Conservation (phyloP, 306 rosid genomes). For the Delonix regia region DNA sequence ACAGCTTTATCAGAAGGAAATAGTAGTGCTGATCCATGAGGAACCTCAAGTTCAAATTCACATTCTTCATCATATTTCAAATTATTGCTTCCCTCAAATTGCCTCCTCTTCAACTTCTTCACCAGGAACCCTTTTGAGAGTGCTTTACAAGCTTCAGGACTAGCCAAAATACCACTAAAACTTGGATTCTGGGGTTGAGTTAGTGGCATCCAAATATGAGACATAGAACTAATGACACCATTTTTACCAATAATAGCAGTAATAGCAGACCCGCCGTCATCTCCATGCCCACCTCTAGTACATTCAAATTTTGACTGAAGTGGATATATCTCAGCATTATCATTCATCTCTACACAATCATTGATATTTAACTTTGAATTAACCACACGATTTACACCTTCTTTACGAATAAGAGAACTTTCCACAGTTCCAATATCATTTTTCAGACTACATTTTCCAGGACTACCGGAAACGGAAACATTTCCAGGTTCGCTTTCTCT, state of each 20-base stretch:
- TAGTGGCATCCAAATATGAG: constrained; percentile 61
- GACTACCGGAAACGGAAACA: constrained; percentile 25
- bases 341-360: background rate
- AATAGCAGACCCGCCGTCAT: constrained; percentile 40
- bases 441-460: constrained; percentile 22
- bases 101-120: constrained; percentile 57
- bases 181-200: constrained; percentile 20
- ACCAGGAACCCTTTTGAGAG: constrained; percentile 70
- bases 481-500: constrained; percentile 4
- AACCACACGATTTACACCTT: background rate
- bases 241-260: constrained; percentile 56
- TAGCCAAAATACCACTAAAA: constrained; percentile 46
- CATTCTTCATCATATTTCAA: constrained; percentile 58
- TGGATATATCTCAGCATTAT: constrained; percentile 27
- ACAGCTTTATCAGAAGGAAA: constrained; percentile 77
- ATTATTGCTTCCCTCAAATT: constrained; percentile 29
- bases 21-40: constrained; percentile 68
- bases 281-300: constrained; percentile 4
- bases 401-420: background rate
- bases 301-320: constrained; percentile 14
- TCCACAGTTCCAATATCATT: background rate
- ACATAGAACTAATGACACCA: constrained; percentile 57
- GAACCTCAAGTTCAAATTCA: constrained; percentile 61
- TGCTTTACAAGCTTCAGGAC: constrained; percentile 59
- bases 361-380: background rate